Conservation (phyloP, 2,329 filamentous ascomycete genomes). For the Diaporthe sp. region DNA sequence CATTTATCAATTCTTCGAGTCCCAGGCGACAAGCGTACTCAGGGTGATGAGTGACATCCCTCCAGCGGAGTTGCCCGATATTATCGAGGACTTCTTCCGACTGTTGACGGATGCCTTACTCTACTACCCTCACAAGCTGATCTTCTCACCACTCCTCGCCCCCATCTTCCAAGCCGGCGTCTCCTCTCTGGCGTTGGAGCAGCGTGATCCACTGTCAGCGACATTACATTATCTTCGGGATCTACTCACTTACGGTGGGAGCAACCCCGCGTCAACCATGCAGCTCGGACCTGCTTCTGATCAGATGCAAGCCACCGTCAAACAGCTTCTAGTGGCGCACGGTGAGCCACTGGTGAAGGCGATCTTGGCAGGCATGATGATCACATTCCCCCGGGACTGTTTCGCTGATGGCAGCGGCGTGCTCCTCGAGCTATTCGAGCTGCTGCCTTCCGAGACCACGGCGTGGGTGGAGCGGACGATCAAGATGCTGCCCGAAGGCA, state of each 20-base stretch:
- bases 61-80: constrained; percentile 79
- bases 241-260: constrained; percentile 87
- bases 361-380: constrained; percentile 98
- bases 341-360: constrained; percentile 88
- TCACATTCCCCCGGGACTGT: constrained; percentile 95
- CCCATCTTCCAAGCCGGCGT: constrained; percentile 90
- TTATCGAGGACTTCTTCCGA: constrained; percentile 97
- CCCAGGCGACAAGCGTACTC: constrained; percentile 90
- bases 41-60: constrained; percentile 89
- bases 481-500: constrained; percentile 84
- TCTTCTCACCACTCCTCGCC: constrained; percentile 82
- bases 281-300: constrained; percentile 71
- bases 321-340: constrained; percentile 76
- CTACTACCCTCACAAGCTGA: constrained; percentile 89
- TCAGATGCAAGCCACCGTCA: constrained; percentile 80
- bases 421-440: constrained; percentile 88
- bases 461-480: constrained; percentile 89
- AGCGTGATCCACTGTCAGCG: constrained; percentile 90
- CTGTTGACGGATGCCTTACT: constrained; percentile 91
- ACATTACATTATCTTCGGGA: constrained; percentile 95
- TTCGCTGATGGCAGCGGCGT: constrained; percentile 95
- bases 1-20: constrained; percentile 95
- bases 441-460: constrained; percentile 84
- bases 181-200: constrained; percentile 88
- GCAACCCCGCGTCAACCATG: constrained; percentile 75